phyloP scores from a whole-genome alignment of 2,329 filamentous ascomycete species.

The Fusarium keratoplasticum region DNA sequence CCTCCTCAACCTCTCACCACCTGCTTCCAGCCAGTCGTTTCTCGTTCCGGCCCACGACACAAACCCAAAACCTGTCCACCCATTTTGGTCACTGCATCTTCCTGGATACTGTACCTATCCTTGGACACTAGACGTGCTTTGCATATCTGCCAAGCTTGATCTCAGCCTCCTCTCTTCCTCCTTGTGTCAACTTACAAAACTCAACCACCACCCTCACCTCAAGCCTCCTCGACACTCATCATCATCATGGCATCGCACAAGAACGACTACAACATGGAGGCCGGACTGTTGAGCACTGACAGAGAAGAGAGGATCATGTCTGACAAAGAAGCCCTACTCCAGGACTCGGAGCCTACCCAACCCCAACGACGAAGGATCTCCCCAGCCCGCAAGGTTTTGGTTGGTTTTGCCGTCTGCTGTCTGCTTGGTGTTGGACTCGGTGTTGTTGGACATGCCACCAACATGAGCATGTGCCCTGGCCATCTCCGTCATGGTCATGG shows the following conservation, averaged over 20 bases:
- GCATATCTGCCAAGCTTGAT: slow-evolving; percentile 36
- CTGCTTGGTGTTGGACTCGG: slow-evolving; percentile 40
- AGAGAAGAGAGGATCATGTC: slow-evolving; percentile 46
- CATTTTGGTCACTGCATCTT: slow-evolving; percentile 36
- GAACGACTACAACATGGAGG: slow-evolving; percentile 46
- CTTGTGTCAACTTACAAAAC: slow-evolving; percentile 42
- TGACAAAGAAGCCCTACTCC: slow-evolving; percentile 42
- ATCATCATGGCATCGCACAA: slow-evolving; percentile 40
- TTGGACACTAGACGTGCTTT: slow-evolving; percentile 39
- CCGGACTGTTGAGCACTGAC: slow-evolving; percentile 45
- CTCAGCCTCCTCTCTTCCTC: slow-evolving; percentile 27
- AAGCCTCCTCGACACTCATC: slow-evolving; percentile 3
- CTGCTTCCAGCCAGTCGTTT: slow-evolving; percentile 39
- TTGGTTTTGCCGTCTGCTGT: slow-evolving; percentile 41
- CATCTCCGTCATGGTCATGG: slow-evolving; percentile 41
- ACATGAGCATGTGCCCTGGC: slow-evolving; percentile 40
- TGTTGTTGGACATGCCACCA: slow-evolving; percentile 38
- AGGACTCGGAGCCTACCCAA: slow-evolving; percentile 40
- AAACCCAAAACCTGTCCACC: slow-evolving; percentile 36
- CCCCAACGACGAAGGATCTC: slow-evolving; percentile 33
- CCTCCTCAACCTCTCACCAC: slow-evolving; percentile 37
- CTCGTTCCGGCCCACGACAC: slow-evolving; percentile 31
- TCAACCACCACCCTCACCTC: slow-evolving; percentile 29
- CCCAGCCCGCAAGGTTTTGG: slow-evolving; percentile 38
- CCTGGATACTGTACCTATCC: slow-evolving; percentile 23